Evolutionary conservation across 169 alveolate species (phyloP).

Genomic region (Plasmodium gonderi): DNA sequence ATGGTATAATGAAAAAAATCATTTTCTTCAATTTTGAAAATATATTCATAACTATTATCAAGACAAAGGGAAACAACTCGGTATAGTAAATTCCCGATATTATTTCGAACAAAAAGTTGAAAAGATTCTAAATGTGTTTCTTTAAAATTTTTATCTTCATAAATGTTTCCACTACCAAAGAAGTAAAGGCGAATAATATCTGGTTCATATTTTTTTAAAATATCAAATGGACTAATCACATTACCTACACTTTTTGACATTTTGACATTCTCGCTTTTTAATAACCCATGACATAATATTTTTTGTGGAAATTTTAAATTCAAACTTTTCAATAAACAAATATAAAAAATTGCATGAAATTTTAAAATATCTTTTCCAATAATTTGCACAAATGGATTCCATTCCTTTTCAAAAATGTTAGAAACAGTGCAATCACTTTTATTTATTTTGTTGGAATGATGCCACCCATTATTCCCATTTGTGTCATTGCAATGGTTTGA

Average conservation of each 20-base stretch:
- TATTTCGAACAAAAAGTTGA: conserved; percentile 34
- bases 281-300: conserved; percentile 91
- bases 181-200: conserved; percentile 47
- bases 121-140: conserved; percentile 19
- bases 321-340: conserved; percentile 85
- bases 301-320: conserved; percentile 81
- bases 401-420: neutral
- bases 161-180: conserved; percentile 44
- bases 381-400: conserved; percentile 81
- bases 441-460: neutral
- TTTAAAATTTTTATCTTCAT: conserved; percentile 62
- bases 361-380: conserved; percentile 93
- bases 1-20: neutral
- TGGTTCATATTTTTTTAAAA: conserved; percentile 20
- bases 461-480: neutral
- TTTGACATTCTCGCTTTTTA: conserved; percentile 86
- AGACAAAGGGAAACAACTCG: conserved; percentile 46
- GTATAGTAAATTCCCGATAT: conserved; percentile 44
- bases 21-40: neutral
- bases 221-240: conserved; percentile 40
- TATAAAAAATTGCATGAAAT: conserved; percentile 91
- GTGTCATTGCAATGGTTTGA: neutral
- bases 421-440: neutral
- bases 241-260: conserved; percentile 94
- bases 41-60: conserved; percentile 21